Percentiles rank a stretch among this genome's conserved stretches.
phyloP scores from a whole-genome alignment of 495 filamentous ascomycete species.

The Xylaria telfairii region DNA sequence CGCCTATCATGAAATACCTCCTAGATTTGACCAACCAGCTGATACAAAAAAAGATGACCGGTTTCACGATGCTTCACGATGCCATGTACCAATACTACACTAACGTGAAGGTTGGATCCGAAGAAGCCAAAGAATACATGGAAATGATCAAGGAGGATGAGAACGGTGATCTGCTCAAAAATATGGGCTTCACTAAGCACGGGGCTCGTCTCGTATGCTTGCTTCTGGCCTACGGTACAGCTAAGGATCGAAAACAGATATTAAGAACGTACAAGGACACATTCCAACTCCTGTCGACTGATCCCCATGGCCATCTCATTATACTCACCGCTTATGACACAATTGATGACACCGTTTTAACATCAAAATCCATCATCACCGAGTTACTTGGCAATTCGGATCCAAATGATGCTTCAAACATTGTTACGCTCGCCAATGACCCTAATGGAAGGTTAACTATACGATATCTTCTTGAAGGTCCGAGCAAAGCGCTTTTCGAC shows the following conservation, averaged over 20 bases:
- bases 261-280: conserved; percentile 86
- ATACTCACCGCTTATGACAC: conserved; percentile 86
- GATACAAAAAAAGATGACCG: conserved; percentile 92
- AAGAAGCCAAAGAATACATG: conserved; percentile 84
- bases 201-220: conserved; percentile 83
- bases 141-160: conserved; percentile 91
- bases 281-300: conserved; percentile 78
- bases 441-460: conserved; percentile 76
- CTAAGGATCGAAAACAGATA: conserved; percentile 92
- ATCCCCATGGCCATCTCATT: conserved; percentile 78
- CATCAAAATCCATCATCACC: conserved; percentile 81
- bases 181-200: conserved; percentile 91
- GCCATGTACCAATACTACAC: conserved; percentile 97
- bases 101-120: conserved; percentile 73
- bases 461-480: conserved; percentile 81
- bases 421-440: conserved; percentile 68
- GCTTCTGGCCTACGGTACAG: conserved; percentile 78
- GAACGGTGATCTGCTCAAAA: conserved; percentile 85
- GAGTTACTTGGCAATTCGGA: conserved; percentile 77
- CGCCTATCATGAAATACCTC: conserved; percentile 82
- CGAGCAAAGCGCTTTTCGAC: conserved; percentile 72
- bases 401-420: conserved; percentile 64
- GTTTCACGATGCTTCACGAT: conserved; percentile 95
- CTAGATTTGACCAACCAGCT: conserved; percentile 85
- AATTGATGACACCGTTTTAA: conserved; percentile 89